A percentile compares a stretch with the other conserved stretches of the same genome.
These are phyloP conservation scores for Aspergillus transmontanensis DNA, from an alignment of 2,329 filamentous ascomycete genomes.

Conservation along the genomic window DNA sequence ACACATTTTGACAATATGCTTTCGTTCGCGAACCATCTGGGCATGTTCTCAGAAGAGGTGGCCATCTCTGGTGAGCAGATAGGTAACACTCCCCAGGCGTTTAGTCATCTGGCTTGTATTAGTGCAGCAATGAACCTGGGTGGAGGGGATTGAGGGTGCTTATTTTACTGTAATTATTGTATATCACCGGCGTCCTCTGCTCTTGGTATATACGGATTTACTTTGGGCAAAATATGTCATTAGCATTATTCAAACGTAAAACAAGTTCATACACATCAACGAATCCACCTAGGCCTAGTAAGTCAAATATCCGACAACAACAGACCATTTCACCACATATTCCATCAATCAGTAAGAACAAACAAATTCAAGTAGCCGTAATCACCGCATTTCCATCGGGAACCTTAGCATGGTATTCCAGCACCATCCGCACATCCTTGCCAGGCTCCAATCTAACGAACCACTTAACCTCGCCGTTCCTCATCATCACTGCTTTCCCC, in stretches of 20 bases:
- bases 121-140: conserved; percentile 75
- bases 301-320: not conserved
- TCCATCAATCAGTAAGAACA: not conserved
- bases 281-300: not conserved
- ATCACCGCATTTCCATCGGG: conserved; percentile 41
- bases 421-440: conserved; percentile 56
- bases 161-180: not conserved
- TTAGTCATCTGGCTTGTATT: conserved; percentile 74
- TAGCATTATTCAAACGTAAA: not conserved
- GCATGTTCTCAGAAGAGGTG: conserved; percentile 81
- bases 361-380: not conserved
- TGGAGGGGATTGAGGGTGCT: conserved; percentile 2
- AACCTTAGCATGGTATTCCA: conserved; percentile 65
- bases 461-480: conserved; percentile 62
- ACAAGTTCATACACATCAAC: not conserved
- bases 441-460: conserved; percentile 61
- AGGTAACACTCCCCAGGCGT: conserved; percentile 78
- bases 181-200: not conserved
- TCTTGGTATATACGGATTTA: not conserved
- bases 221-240: not conserved
- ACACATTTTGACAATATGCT: conserved; percentile 78
- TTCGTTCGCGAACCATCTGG: conserved; percentile 73
- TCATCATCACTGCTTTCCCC: conserved; percentile 56
- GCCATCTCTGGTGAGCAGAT: conserved; percentile 73
- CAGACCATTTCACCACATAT: not conserved